These are phyloP conservation scores for Beauveria scarabaeidicola DNA, from an alignment of 2,329 filamentous ascomycete genomes.

Conservation along the genomic window DNA sequence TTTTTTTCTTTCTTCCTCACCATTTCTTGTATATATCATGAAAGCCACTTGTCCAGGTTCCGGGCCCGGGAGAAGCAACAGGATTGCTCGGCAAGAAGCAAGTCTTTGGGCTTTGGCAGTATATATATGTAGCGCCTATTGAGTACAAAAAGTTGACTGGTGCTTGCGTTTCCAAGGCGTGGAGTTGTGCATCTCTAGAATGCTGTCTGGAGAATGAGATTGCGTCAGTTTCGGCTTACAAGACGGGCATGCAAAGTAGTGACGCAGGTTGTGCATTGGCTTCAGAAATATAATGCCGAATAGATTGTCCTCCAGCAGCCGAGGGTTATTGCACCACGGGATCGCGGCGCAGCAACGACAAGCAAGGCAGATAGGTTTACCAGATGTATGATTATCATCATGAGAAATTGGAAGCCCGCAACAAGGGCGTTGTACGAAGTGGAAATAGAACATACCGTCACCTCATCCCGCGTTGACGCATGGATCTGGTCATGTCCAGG, in stretches of 20 bases:
- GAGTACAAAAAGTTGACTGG: background rate
- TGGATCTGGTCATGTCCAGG: background rate
- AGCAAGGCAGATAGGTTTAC: conserved; percentile 31
- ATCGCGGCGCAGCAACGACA: conserved; percentile 18
- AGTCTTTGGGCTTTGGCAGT: background rate
- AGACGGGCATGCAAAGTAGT: background rate
- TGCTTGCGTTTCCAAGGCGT: background rate
- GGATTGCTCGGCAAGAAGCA: conserved; percentile 9
- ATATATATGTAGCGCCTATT: conserved; percentile 5
- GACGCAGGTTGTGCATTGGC: background rate
- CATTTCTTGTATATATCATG: conserved; percentile 8
- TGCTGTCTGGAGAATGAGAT: background rate
- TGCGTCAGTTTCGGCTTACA: background rate
- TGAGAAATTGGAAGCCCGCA: background rate
- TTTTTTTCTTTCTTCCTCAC: background rate
- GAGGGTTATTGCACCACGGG: conserved; percentile 18
- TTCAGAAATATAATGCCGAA: conserved; percentile 6
- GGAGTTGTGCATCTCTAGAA: background rate
- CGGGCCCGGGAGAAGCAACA: conserved; percentile 7
- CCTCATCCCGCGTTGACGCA: background rate
- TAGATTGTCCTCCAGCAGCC: conserved; percentile 20
- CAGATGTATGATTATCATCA: conserved; percentile 34
- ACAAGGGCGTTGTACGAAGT: background rate
- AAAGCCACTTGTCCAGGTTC: background rate
- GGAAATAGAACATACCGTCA: conserved; percentile 8